Conservation (phyloP, 139 green algal genomes). For the Diplosphaera chodatii region DNA sequence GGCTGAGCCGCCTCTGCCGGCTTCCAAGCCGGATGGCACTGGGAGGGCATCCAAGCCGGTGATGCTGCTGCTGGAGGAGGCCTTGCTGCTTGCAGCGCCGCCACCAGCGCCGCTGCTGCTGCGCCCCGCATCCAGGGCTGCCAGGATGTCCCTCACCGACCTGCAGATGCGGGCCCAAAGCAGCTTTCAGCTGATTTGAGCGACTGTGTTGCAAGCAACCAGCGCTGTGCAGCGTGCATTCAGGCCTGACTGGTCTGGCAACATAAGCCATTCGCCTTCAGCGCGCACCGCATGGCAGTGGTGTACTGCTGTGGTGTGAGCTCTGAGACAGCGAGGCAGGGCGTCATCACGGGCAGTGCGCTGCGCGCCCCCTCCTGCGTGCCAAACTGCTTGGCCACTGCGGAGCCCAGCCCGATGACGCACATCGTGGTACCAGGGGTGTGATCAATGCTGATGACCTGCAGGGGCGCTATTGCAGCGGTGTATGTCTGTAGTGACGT, state of each 20-base stretch:
- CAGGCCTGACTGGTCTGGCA: too few relatives aligned
- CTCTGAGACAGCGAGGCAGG: slow-evolving; percentile 41
- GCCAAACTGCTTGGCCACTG: slow-evolving; percentile 49
- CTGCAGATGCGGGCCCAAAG: too few relatives aligned
- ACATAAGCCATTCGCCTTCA: too few relatives aligned
- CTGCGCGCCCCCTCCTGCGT: slow-evolving; percentile 35
- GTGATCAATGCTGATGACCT: slow-evolving; percentile 56
- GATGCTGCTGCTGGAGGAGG: neutral
- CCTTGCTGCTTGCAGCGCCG: neutral
- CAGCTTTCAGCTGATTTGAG: too few relatives aligned
- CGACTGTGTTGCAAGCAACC: too few relatives aligned
- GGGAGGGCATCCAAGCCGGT: neutral
- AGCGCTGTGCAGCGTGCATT: too few relatives aligned
- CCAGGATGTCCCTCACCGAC: slow-evolving; percentile 19
- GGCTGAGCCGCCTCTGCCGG: too few relatives aligned
- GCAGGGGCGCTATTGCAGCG: too few relatives aligned
- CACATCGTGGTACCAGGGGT: slow-evolving; percentile 58
- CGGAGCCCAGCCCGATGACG: slow-evolving; percentile 47
- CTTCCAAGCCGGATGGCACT: neutral
- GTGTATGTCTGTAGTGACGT: too few relatives aligned
- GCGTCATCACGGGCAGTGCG: slow-evolving; percentile 57
- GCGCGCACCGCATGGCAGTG: slow-evolving; percentile 12
- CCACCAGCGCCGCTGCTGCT: neutral
- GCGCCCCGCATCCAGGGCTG: neutral
- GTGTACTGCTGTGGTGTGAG: slow-evolving; percentile 45